These are phyloP conservation scores for Gillenia trifoliata DNA, from an alignment of 306 rosid genomes.

Conservation along the genomic window DNA sequence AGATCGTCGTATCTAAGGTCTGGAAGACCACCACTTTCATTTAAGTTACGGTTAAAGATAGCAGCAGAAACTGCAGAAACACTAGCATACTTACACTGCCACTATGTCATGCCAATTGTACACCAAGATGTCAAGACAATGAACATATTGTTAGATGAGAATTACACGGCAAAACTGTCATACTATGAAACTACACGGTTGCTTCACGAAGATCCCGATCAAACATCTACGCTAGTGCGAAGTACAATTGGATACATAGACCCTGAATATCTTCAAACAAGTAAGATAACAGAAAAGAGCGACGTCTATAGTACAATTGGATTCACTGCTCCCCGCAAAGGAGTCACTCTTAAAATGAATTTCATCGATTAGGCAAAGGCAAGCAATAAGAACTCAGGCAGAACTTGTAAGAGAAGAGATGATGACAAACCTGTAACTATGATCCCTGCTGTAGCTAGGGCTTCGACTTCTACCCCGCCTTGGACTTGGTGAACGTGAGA, in stretches of 20 bases:
- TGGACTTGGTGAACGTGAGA: conserved; percentile 42
- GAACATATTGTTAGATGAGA: too few species aligned
- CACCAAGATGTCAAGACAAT: too few species aligned
- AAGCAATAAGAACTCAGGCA: neutral
- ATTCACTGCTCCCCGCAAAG: neutral
- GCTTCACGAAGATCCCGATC: too few species aligned
- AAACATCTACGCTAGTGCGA: too few species aligned
- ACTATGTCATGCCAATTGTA: too few species aligned
- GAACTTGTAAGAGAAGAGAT: neutral
- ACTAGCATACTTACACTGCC: conserved; percentile 15
- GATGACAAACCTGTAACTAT: conserved; percentile 38
- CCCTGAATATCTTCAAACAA: too few species aligned
- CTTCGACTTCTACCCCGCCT: conserved; percentile 50
- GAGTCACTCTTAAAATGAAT: neutral
- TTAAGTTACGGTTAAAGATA: conserved; percentile 12
- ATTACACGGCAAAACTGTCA: too few species aligned
- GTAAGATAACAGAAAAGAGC: conserved; percentile 7
- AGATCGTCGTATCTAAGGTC: too few species aligned
- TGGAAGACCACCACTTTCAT: conserved; percentile 13
- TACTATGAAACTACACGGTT: too few species aligned
- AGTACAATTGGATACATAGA: too few species aligned
- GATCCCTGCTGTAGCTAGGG: conserved; percentile 56
- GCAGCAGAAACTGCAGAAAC: too few species aligned
- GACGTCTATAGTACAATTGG: conserved; percentile 8
- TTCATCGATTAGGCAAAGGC: neutral